phyloP scores from a whole-genome alignment of 106 monocot genomes.

The Iris macrosiphon region DNA sequence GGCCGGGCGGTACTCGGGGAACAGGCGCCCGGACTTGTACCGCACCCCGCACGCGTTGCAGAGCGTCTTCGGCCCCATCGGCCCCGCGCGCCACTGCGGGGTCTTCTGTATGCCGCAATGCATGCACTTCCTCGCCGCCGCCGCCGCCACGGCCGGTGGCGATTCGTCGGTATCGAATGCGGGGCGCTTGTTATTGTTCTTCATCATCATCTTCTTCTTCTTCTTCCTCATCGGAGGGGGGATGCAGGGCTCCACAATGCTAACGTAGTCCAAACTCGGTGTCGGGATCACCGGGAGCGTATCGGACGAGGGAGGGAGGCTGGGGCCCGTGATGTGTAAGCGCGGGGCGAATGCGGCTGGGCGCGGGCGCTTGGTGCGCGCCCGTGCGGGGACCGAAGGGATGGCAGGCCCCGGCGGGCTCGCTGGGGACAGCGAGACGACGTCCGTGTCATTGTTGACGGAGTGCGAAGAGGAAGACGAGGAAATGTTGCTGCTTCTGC shows the following conservation, averaged over 20 bases:
- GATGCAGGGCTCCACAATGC: too few relatives aligned
- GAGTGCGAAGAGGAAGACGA: neutral
- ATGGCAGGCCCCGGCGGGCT: neutral
- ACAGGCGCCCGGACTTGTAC: slow-evolving; percentile 34
- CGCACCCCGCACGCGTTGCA: slow-evolving; percentile 45
- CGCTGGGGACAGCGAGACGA: neutral
- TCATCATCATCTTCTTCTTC: neutral
- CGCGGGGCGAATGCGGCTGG: neutral
- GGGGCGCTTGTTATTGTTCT: too few relatives aligned
- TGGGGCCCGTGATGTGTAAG: neutral
- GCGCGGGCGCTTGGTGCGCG: slow-evolving; percentile 12
- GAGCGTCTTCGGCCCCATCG: slow-evolving; percentile 54
- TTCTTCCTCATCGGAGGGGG: neutral
- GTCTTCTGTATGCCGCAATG: slow-evolving; percentile 48
- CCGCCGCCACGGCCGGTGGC: too few relatives aligned
- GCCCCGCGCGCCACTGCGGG: slow-evolving; percentile 61
- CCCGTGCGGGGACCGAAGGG: neutral
- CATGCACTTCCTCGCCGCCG: slow-evolving; percentile 13
- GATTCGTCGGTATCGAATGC: too few relatives aligned
- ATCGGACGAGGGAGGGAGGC: neutral
- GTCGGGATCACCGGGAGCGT: neutral
- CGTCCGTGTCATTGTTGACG: neutral
- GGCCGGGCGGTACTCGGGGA: slow-evolving; percentile 66
- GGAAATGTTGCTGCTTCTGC: neutral
- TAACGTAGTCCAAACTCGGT: neutral